Conservation (phyloP, 352 stramenopile genomes). For the Thraustochytrium striatum region DNA sequence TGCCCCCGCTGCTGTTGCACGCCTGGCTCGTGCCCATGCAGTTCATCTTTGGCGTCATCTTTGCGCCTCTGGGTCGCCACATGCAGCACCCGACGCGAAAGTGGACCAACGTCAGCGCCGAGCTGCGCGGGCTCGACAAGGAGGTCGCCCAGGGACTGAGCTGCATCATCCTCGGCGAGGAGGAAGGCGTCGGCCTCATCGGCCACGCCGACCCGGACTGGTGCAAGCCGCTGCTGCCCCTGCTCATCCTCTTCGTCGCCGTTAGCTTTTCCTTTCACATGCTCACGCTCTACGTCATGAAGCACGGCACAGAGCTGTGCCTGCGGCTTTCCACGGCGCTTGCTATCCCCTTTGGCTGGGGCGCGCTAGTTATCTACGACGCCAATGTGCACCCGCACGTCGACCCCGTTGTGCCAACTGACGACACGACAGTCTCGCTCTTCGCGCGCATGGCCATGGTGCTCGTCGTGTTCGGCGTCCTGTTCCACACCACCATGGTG, state of each 20-base stretch:
- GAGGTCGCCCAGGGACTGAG: slow-evolving; percentile 21
- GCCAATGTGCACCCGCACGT: slow-evolving; percentile 24
- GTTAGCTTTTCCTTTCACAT: slow-evolving; percentile 42
- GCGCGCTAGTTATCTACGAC: slow-evolving; percentile 24
- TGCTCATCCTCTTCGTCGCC: slow-evolving; percentile 34
- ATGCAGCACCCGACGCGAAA: slow-evolving; percentile 40
- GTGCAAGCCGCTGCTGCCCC: slow-evolving; percentile 38
- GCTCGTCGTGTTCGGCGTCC: slow-evolving; percentile 5
- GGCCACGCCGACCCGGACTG: slow-evolving; percentile 23
- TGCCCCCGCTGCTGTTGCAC: slow-evolving; percentile 42
- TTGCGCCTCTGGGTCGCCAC: slow-evolving; percentile 23
- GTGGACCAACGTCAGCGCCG: slow-evolving; percentile 19
- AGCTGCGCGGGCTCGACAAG: slow-evolving; percentile 21
- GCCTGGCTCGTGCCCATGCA: slow-evolving; percentile 45
- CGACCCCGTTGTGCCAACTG: neutral
- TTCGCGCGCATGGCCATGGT: slow-evolving; percentile 12
- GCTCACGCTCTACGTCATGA: slow-evolving; percentile 42
- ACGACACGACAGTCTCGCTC: neutral
- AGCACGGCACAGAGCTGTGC: slow-evolving; percentile 10
- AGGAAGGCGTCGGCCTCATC: slow-evolving; percentile 10
- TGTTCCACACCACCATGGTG: slow-evolving; percentile 36
- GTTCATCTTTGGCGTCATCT: slow-evolving; percentile 32
- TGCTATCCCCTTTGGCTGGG: slow-evolving; percentile 37
- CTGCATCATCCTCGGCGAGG: slow-evolving; percentile 38
- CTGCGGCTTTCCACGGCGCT: slow-evolving; percentile 27